Evolutionary conservation across 495 filamentous ascomycete species (phyloP), one percentile per base, ranked within the genome.

Genomic region (Cercophora sp.): DNA sequence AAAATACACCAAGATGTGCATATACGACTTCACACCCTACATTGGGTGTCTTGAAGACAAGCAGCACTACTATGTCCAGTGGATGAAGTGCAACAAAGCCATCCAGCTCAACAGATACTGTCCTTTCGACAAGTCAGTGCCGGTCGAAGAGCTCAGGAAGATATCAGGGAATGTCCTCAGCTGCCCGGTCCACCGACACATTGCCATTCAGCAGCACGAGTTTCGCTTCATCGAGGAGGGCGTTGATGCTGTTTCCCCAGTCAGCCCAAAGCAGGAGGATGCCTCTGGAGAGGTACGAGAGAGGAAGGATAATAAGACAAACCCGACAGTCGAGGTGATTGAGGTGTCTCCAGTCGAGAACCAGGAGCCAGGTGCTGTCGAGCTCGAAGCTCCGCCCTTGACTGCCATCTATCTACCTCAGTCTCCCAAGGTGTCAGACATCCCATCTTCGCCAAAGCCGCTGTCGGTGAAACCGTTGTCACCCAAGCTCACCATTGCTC

Each of bases 21-120:
- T 58, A 13, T 66, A 60, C 52, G 58, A 60, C 55, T 66, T 62
- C 54, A 66, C 63, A 4, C 61, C 63, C 8, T 66, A 66, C 46
- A 35, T 35, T 11, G 63, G 63, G 34, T 66, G 63, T 52, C 18
- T 19, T 5, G 49, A 48, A 10, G 54, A 52, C 9, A 20, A 61
- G 43, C 61, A 64, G 44, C 63, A 66, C 49, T 66, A 50, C 51
- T 66, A 57, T 43, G 55, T 66, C 48, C 63, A 66, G 23, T 66
- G 63, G 63, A 57, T 66, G 24, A 66, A 66, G 52, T 66, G 63
- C 61, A 49, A 44, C 42, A 57, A 48, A 10, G 63, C 63, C 23
- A 19, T 52, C 25, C 57, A 56, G 43, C 54, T 50, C 20, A 51
- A 54, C 48, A 52, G 48, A 29, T 62, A 62, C 34, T 66, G 63